Base-by-base conservation (phyloP, 202 grass and related monocot species). In the Schoenoplectus tabernaemontani region DNA sequence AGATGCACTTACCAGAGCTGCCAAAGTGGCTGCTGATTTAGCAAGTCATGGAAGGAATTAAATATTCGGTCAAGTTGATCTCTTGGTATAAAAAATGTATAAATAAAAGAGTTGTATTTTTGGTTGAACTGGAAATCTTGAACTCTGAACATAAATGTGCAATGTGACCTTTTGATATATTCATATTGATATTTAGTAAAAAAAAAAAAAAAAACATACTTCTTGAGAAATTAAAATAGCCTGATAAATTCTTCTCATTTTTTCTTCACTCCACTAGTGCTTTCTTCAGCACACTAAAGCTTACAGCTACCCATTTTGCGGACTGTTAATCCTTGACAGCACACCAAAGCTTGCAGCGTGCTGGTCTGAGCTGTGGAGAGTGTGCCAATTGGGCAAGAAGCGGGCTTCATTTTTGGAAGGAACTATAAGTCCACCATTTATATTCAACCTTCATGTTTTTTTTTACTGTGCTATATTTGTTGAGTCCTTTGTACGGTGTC, bases 11-110 rank as follows among this genome's bases (percentile, higher is more conserved):
- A 57, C 0, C 42, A 84, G 54, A 56, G 96, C 96, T 59, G 82
- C 96, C 19, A 87, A 99, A 74, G 85, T 54, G 3, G 91, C 96
- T 7, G 88, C 82, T 79, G 84, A 98, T 64, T 83, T 95, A 81
- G 96, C 91, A 32, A 71, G 85, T 77, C 86, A 95, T 74, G 91
- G 96, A 65, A 86, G 81, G 6, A 87, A 91, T 59, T 86, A 34
- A 65, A 59, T 33, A 24, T 64, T 64, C 24, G 37, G 34, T 61
- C 39, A 17, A 36, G 39, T 61, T 78, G 56, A 44, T 78, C 36
- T 62, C 58, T 78, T 41, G 33, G 15, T 16, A 61, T 33, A 51
- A 48, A 56, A 75, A 48, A 20, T 34, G 7, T 74, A 34, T 2
- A 73, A 74, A 53, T 74, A 74, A 74, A 50, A 34, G 28, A 19